Conservation (phyloP, 2,329 filamentous ascomycete genomes). For the Fusarium caatingaense region DNA sequence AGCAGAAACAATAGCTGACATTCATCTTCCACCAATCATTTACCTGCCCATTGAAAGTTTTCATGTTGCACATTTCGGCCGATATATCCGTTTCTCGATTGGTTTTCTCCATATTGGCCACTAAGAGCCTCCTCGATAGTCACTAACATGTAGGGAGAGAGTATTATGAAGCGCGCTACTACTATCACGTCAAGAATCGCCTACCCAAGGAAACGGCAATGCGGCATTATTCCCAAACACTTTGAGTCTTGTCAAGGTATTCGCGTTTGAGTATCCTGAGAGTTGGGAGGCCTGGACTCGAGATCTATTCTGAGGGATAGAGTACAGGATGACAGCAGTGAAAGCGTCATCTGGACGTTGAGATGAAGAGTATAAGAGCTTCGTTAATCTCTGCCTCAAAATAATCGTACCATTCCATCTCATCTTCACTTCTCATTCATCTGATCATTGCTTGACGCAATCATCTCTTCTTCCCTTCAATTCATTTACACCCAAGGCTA, state of each 20-base stretch:
- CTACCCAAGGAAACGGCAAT: constrained; percentile 9
- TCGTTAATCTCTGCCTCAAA: not conserved
- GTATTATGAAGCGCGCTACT: not conserved
- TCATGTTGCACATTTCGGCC: not conserved
- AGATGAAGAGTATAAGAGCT: constrained; percentile 16
- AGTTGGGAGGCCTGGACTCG: not conserved
- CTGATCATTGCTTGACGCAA: constrained; percentile 28
- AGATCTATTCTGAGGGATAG: not conserved
- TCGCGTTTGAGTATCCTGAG: not conserved
- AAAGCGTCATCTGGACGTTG: not conserved
- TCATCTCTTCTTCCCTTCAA: not conserved
- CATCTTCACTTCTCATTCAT: constrained; percentile 7
- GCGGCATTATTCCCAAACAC: constrained; percentile 13
- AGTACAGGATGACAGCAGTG: not conserved
- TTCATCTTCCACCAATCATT: constrained; percentile 5
- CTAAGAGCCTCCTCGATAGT: not conserved
- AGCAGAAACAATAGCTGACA: constrained; percentile 4
- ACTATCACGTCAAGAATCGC: not conserved
- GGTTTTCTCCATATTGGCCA: not conserved
- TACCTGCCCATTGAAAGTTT: rapidly evolving
- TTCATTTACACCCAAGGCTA: constrained; percentile 9
- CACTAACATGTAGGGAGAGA: not conserved
- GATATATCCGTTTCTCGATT: not conserved
- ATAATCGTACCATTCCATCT: constrained; percentile 10
- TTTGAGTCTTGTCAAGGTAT: not conserved